A percentile compares a stretch with the other conserved stretches of the same genome.
Conservation (phyloP, 1,284 basidiomycete genomes). For the Moesziomyces sp. region DNA sequence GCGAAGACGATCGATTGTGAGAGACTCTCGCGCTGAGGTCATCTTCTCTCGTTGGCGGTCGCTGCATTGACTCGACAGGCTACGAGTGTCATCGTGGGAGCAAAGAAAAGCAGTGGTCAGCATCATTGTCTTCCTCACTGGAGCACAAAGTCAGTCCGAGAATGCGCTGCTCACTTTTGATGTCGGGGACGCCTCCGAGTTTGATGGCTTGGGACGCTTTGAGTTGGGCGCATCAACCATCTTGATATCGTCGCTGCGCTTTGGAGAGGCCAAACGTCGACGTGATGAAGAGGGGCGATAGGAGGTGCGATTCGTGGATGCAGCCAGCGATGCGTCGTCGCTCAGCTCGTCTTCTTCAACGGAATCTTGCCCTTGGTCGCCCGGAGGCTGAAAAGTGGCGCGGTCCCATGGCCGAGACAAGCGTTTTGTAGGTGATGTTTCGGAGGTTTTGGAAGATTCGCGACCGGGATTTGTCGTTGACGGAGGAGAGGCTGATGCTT, state of each 20-base stretch:
- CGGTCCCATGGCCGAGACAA: slow-evolving; percentile 17
- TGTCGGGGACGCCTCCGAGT: slow-evolving; percentile 6
- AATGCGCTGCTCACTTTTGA: slow-evolving; percentile 6
- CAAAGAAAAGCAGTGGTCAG: too few species aligned
- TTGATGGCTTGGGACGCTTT: slow-evolving; percentile 11
- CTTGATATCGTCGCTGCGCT: slow-evolving; percentile 14
- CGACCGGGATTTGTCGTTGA: slow-evolving; percentile 3
- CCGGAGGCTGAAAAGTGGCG: neutral
- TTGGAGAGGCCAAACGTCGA: slow-evolving; percentile 1
- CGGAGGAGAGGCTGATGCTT: neutral
- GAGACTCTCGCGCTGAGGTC: neutral
- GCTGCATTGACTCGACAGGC: too few species aligned
- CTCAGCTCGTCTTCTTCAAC: slow-evolving; percentile 40
- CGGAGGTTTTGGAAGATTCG: neutral
- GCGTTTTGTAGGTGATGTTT: slow-evolving; percentile 3
- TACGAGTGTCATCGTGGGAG: too few species aligned
- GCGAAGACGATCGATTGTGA: slow-evolving; percentile 16
- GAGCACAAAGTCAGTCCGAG: neutral
- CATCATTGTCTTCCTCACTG: too few species aligned
- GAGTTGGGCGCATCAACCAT: slow-evolving; percentile 6
- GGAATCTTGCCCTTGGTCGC: slow-evolving; percentile 1
- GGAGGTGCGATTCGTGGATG: neutral
- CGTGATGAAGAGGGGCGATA: neutral
- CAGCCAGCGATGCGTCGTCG: slow-evolving; percentile 13
- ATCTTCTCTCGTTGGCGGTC: too few species aligned